phyloP scores from a whole-genome alignment of 2,329 filamentous ascomycete species.

The Fusarium sp. region DNA sequence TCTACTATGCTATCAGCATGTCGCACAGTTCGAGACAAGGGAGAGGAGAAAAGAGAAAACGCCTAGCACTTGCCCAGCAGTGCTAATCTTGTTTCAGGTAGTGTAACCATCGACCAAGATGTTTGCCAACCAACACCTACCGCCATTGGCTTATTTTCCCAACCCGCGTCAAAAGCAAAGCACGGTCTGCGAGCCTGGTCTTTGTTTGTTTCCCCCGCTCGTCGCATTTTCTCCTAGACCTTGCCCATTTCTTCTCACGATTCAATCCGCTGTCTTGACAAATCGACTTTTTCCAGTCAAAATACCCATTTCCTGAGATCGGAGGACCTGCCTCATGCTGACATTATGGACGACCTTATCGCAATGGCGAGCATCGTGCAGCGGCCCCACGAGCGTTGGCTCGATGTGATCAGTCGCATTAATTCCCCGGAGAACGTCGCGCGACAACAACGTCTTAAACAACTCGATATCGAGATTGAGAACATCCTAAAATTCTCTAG shows the following conservation, averaged over 20 bases:
- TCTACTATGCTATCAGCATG: too few species aligned
- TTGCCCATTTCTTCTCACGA: too few species aligned
- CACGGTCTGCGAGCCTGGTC: neutral
- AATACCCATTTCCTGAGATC: neutral
- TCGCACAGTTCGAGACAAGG: neutral
- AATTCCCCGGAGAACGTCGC: neutral
- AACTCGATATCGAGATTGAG: neutral
- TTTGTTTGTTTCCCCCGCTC: neutral
- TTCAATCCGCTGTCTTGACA: too few species aligned
- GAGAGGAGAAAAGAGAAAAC: neutral
- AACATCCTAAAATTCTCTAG: constrained; percentile 1
- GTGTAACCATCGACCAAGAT: neutral
- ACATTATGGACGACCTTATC: constrained; percentile 3
- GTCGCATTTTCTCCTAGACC: neutral
- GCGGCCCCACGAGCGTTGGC: constrained; percentile 49
- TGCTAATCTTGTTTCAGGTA: neutral
- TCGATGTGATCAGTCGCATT: neutral
- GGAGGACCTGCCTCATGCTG: neutral
- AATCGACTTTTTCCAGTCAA: too few species aligned
- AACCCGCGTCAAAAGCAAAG: neutral
- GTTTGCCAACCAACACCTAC: neutral
- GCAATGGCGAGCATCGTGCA: neutral
- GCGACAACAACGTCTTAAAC: neutral
- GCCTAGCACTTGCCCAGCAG: neutral
- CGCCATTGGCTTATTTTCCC: neutral